A percentile compares a stretch with the other conserved stretches of the same genome.
Evolutionary conservation across 306 rosid species (phyloP).

Genomic region (Carpinus fangiana): DNA sequence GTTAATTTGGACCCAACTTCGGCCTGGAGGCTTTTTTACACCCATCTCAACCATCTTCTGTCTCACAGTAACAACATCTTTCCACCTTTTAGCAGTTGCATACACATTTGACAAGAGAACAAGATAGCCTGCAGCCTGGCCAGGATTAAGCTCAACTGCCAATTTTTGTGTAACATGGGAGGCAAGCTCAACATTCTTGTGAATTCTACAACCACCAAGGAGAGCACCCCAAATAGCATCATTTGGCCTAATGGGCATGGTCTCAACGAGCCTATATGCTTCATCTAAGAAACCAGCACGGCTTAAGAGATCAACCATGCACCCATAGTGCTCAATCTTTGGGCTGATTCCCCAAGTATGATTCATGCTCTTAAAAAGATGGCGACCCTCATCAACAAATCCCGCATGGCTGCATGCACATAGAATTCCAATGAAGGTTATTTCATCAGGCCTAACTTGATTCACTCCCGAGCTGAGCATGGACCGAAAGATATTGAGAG

Average conservation of each 20-base stretch:
- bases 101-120: slow-evolving; percentile 66
- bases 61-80: slow-evolving; percentile 56
- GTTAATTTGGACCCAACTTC: slow-evolving; percentile 67
- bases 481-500: slow-evolving; percentile 50
- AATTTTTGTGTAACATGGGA: slow-evolving; percentile 44
- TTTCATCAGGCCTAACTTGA: slow-evolving; percentile 64
- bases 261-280: slow-evolving; percentile 53
- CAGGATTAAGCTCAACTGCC: slow-evolving; percentile 40
- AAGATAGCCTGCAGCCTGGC: slow-evolving; percentile 63
- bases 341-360: slow-evolving; percentile 55
- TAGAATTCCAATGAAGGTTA: slow-evolving; percentile 66
- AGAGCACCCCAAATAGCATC: slow-evolving; percentile 77
- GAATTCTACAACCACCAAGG: slow-evolving; percentile 70
- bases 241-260: slow-evolving; percentile 76
- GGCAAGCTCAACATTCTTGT: slow-evolving; percentile 65
- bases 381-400: slow-evolving; percentile 55
- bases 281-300: slow-evolving; percentile 78
- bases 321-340: slow-evolving; percentile 75
- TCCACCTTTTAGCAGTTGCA: slow-evolving; percentile 63
- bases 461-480: slow-evolving; percentile 49
- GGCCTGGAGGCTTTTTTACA: slow-evolving; percentile 66
- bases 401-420: slow-evolving; percentile 86
- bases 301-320: slow-evolving; percentile 87
- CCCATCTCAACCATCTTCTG: slow-evolving; percentile 61
- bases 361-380: slow-evolving; percentile 56